Evolutionary conservation across 192 early-diverging fungal species (phyloP), one percentile per base, ranked within the genome.

Genomic region (Coemansia sp.): DNA sequence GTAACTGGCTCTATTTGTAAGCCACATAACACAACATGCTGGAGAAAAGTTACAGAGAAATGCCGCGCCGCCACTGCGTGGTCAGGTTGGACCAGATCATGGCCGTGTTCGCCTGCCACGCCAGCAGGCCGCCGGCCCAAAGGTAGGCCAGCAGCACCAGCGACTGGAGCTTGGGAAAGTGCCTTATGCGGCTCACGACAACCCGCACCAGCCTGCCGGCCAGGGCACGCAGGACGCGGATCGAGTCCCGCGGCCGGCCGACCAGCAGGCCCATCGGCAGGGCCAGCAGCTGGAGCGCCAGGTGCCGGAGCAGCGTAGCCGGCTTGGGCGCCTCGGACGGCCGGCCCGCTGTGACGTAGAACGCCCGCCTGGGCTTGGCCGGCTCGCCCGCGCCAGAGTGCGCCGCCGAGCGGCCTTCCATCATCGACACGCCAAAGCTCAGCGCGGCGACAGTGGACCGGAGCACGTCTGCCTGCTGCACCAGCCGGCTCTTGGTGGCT

Each of bases 371-470:
- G 1, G 25, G 27, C 9, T 11, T 5, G 21, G 30, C 13, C 19
- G 19, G 28, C 7, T 9, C 14, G 19, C 22, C 12, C 13, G 20
- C 21, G 21, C 20, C 11, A 6, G 18, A 12, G 18, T 3, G 17
- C 18, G 30, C 12, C 18, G 30, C 10, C 18, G 8, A 33, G 8
- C 36, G 12, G 19, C 40, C 35, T n/a, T n/a, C n/a, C 38, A 42
- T 51, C 44, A 54, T 41, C 0, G 60, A 56, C 13, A 71, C 56
- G 35, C 60, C 68, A 39, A 60, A 51, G 27, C 51, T 71, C n/a
- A 71, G 56, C 25, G 68, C 68, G 1, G 68, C 68, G 7, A 71
- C 68, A 0, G 68, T 60, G 0, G 68, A 71, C 68, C 64, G 64
- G 23, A 71, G 53, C 31, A 71, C 60, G 14, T 71, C 68, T 12